Base-by-base conservation (phyloP, 1,139 yeast species). In the Yamadazyma buinensis region DNA sequence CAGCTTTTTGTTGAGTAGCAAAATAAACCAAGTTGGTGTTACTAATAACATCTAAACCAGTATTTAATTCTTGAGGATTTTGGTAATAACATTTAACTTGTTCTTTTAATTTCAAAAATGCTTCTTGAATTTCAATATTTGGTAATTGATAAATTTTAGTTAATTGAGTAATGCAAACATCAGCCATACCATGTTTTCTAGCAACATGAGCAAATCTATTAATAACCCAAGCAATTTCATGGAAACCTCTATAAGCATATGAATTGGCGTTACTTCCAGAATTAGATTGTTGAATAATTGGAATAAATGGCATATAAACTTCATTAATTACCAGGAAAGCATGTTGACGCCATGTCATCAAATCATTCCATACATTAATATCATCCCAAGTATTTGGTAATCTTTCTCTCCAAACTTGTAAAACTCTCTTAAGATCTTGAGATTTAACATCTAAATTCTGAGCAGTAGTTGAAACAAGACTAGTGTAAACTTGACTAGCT, bases 181-280 rank as follows among this genome's bases (percentile, higher is more conserved):
- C 97, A 1, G 96, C 85, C 95, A 94, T 86, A 42, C 85, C 83
- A 55, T 94, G 99, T 57, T 88, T 87, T 46, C 98, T 75, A 1
- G 98, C 97, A 32, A 92, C 97, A 62, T 94, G 98, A 0, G 99
- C 98, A 69, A 94, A 94, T 40, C 98, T 67, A 59, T 94, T 94
- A 51, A 94, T 92, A 10, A 94, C 96, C 97, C 98, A 94, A 1
- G 98, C 98, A 55, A 92, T 88, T 60, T 94, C 99, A 57, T 94
- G 99, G 63, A 86, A 94, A 2, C 99, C 99, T 44, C 98, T 74
- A 58, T 88, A 94, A 1, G 96, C 97, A 54, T 87, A 88, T 1
- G 97, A 87, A 47, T 85, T 86, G 11, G 88, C 85, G 52, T 83
- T 84, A 13, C 77, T 75, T 35, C 79, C 82, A 19, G 82, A 76